A percentile compares a stretch with the other conserved stretches of the same genome.
phyloP scores from a whole-genome alignment of 805 yeast species.

The Kazachstania kunashirensis region DNA sequence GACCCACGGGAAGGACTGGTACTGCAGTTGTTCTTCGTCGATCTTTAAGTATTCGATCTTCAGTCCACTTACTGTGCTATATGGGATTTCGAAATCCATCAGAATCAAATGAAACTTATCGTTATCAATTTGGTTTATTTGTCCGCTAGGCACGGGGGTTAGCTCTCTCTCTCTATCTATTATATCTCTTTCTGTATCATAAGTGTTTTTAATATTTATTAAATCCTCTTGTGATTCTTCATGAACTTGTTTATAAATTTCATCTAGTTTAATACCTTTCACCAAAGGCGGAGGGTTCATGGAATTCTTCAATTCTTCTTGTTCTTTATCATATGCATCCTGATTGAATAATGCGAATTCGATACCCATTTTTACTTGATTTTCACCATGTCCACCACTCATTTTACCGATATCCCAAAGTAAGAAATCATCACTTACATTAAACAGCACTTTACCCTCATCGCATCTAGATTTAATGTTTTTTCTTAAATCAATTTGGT shows the following conservation, averaged over 20 bases:
- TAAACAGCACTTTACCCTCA: slow-evolving; percentile 60
- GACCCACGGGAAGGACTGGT: slow-evolving; percentile 75
- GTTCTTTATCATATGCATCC: slow-evolving; percentile 16
- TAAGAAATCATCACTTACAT: slow-evolving; percentile 58
- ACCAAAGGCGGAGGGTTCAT: slow-evolving; percentile 34
- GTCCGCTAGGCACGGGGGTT: too few relatives aligned
- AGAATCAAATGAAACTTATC: slow-evolving; percentile 25
- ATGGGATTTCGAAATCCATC: slow-evolving; percentile 55
- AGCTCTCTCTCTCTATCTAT: neutral
- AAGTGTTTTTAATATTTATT: neutral
- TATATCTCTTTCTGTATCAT: neutral
- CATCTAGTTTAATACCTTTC: slow-evolving; percentile 25
- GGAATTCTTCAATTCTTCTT: slow-evolving; percentile 21
- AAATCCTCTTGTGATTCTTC: slow-evolving; percentile 6
- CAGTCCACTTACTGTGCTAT: slow-evolving; percentile 55
- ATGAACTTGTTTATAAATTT: slow-evolving; percentile 28
- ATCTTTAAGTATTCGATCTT: slow-evolving; percentile 59
- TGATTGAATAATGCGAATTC: slow-evolving; percentile 35
- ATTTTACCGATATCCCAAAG: slow-evolving; percentile 64
- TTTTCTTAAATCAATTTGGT: slow-evolving; percentile 35
- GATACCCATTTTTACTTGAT: slow-evolving; percentile 41
- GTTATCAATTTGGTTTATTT: neutral
- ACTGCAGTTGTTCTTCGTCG: slow-evolving; percentile 49
- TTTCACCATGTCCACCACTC: slow-evolving; percentile 46
- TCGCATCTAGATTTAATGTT: slow-evolving; percentile 62